Percentiles rank a stretch among this genome's conserved stretches.
Evolutionary conservation across 2,329 filamentous ascomycete genomes (phyloP).

Genomic region (Trichoderma arundinaceum): DNA sequence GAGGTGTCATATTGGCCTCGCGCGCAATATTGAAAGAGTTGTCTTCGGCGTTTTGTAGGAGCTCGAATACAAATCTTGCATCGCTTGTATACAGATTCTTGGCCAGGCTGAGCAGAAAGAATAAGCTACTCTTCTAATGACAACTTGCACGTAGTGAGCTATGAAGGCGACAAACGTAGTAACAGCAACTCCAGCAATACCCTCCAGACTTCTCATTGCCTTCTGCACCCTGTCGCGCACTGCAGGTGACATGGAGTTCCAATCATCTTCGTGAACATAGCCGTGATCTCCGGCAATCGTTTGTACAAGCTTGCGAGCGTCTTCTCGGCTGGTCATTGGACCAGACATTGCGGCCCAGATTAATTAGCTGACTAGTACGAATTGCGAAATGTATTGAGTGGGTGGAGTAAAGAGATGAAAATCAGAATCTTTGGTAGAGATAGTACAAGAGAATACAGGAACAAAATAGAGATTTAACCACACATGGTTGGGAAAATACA

Average conservation of each 20-base stretch:
- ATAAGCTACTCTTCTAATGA: not conserved
- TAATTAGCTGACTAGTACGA: no score
- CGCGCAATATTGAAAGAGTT: constrained; percentile 47
- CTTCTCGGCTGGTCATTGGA: not conserved
- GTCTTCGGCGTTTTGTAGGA: constrained; percentile 62
- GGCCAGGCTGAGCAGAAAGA: constrained; percentile 43
- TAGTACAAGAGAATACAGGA: not conserved
- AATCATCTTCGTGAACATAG: not conserved
- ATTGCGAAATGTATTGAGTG: no score
- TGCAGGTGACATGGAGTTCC: not conserved
- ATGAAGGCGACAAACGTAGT: not conserved
- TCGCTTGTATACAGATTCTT: constrained; percentile 51
- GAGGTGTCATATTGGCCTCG: constrained; percentile 37
- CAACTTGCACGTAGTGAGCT: not conserved
- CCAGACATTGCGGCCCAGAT: not conserved
- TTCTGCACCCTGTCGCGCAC: not conserved
- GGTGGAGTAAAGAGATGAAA: no score
- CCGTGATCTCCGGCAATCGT: not conserved
- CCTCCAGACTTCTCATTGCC: not conserved
- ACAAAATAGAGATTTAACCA: not conserved
- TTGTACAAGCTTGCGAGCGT: not conserved
- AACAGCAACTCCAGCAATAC: not conserved
- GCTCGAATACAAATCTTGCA: constrained; percentile 57
- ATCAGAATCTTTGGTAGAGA: not conserved
- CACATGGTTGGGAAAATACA: not conserved